Evolutionary conservation across 768 basidiomycete genomes (phyloP).

Genomic region (Lyophyllum decastes): DNA sequence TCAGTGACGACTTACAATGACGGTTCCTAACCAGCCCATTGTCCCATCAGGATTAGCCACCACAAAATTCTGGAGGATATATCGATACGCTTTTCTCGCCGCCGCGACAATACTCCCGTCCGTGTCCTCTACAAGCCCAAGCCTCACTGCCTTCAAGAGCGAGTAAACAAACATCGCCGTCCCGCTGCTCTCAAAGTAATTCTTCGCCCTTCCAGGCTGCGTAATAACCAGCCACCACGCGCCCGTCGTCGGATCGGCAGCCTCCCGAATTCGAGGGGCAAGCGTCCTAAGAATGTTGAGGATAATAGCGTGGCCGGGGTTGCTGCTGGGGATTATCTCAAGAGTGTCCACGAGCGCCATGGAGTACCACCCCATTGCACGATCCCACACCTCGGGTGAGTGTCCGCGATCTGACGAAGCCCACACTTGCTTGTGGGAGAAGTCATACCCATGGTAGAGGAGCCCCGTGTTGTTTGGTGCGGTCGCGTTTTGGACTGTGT

Average conservation of each 20-base stretch:
- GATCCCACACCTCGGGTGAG: constrained; percentile 50
- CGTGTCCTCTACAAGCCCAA: constrained; percentile 38
- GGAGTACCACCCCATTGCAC: constrained; percentile 47
- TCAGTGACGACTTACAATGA: constrained; percentile 32
- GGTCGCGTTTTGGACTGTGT: constrained; percentile 39
- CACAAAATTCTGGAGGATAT: constrained; percentile 41
- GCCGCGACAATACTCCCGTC: constrained; percentile 39
- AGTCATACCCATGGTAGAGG: constrained; percentile 53
- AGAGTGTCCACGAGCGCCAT: constrained; percentile 51
- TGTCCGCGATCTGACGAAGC: constrained; percentile 46
- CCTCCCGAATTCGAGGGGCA: constrained; percentile 34
- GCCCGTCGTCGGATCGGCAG: constrained; percentile 38
- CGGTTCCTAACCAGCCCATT: constrained; percentile 47
- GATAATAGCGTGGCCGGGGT: constrained; percentile 29
- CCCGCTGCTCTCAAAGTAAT: constrained; percentile 53
- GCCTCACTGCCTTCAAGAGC: constrained; percentile 43
- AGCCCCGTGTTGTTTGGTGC: constrained; percentile 42
- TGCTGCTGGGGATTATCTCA: constrained; percentile 34
- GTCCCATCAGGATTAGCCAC: constrained; percentile 42
- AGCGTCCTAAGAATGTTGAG: constrained; percentile 35
- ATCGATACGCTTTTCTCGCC: constrained; percentile 42
- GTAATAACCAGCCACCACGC: constrained; percentile 56
- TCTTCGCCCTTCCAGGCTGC: constrained; percentile 42
- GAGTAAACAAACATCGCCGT: constrained; percentile 49
- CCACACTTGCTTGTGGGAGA: constrained; percentile 42